Evolutionary conservation across 2,329 filamentous ascomycete genomes (phyloP).

Genomic region (Fusarium mangiferae): DNA sequence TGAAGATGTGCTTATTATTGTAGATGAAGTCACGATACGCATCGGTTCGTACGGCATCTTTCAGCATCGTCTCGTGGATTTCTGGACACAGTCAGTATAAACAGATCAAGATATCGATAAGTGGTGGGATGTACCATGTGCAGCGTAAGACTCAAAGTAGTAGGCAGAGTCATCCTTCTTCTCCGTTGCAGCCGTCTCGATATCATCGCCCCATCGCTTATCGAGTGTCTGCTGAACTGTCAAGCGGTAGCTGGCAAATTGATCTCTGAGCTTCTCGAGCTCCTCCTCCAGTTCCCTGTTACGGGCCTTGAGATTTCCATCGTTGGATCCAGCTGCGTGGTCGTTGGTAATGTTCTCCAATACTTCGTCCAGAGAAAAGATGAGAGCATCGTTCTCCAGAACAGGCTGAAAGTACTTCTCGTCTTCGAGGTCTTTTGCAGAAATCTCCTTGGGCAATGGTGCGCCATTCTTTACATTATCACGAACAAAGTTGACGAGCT

Average conservation of each 20-base stretch:
- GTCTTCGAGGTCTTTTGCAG: slow-evolving; percentile 72
- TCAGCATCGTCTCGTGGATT: slow-evolving; percentile 96
- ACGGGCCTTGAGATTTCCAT: slow-evolving; percentile 54
- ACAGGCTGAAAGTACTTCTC: slow-evolving; percentile 86
- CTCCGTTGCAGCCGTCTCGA: slow-evolving; percentile 50
- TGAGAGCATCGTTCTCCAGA: slow-evolving; percentile 86
- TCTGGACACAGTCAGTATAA: slow-evolving; percentile 57
- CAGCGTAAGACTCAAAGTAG: slow-evolving; percentile 72
- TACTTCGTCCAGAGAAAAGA: slow-evolving; percentile 85
- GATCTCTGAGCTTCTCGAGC: slow-evolving; percentile 66
- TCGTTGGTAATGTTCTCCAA: slow-evolving; percentile 58
- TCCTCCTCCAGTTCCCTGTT: slow-evolving; percentile 69
- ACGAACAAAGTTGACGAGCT: slow-evolving; percentile 77
- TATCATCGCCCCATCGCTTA: slow-evolving; percentile 69
- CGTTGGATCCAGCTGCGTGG: slow-evolving; percentile 53
- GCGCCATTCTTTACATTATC: slow-evolving; percentile 56
- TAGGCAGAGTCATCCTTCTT: slow-evolving; percentile 52
- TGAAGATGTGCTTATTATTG: slow-evolving; percentile 86
- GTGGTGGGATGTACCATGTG: slow-evolving; percentile 60
- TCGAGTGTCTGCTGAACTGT: slow-evolving; percentile 75
- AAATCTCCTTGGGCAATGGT: slow-evolving; percentile 66
- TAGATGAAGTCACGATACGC: slow-evolving; percentile 97
- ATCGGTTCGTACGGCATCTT: slow-evolving; percentile 87
- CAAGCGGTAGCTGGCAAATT: slow-evolving; percentile 73
- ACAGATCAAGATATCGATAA: neutral